A percentile compares a stretch with the other conserved stretches of the same genome.
Evolutionary conservation across 2,329 filamentous ascomycete genomes (phyloP).

Genomic region (Dichotomopilus funicola): DNA sequence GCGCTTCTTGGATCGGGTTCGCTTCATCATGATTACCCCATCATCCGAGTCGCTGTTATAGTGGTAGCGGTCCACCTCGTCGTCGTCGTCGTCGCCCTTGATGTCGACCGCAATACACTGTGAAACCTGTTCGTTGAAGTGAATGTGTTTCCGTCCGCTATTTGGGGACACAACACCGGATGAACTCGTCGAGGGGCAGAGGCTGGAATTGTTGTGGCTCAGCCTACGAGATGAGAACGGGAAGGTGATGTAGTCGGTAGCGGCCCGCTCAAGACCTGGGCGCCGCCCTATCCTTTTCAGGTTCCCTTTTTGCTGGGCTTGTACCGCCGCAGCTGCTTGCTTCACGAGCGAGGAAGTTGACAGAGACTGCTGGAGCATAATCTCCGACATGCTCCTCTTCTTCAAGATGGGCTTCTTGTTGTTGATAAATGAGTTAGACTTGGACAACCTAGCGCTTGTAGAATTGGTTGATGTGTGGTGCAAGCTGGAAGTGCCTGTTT

Average conservation of each 20-base stretch:
- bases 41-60: conserved; percentile 66
- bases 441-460: conserved; percentile 41
- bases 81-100: conserved; percentile 70
- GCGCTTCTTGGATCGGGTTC: conserved; percentile 47
- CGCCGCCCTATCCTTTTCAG: conserved; percentile 40
- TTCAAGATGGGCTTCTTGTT: conserved; percentile 94
- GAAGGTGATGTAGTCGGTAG: conserved; percentile 63
- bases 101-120: conserved; percentile 91
- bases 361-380: conserved; percentile 84
- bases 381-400: conserved; percentile 92
- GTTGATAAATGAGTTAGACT: conserved; percentile 59
- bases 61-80: conserved; percentile 33
- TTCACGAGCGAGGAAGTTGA: conserved; percentile 85
- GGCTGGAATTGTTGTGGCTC: conserved; percentile 57
- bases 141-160: conserved; percentile 75
- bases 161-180: conserved; percentile 62
- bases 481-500: conserved; percentile 58
- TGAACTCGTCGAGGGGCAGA: conserved; percentile 60
- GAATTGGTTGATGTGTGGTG: conserved; percentile 39
- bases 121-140: conserved; percentile 92
- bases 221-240: conserved; percentile 55
- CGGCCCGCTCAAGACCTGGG: conserved; percentile 53
- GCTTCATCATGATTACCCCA: conserved; percentile 76
- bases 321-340: conserved; percentile 78
- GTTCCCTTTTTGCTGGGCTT: conserved; percentile 65